phyloP scores from a whole-genome alignment of 805 yeast genomes.

The Tetrapisispora fleetii region DNA sequence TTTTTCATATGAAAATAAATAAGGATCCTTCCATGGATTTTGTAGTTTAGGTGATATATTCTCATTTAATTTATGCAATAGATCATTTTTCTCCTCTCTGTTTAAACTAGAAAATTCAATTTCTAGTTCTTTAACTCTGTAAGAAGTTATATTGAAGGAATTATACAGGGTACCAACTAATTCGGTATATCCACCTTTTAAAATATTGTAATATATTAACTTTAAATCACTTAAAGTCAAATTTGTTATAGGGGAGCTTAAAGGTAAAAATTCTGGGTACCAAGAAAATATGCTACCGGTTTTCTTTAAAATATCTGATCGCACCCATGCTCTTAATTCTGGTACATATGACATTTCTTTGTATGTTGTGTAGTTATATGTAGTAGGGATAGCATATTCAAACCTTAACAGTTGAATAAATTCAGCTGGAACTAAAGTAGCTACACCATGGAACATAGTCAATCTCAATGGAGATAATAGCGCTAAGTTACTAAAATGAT shows the following conservation, averaged over 20 bases:
- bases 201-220: constrained; percentile 14
- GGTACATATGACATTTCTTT: constrained; percentile 39
- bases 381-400: constrained; percentile 40
- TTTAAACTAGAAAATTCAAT: constrained; percentile 12
- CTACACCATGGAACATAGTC: constrained; percentile 50
- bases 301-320: constrained; percentile 13
- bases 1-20: constrained; percentile 11
- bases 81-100: constrained; percentile 8
- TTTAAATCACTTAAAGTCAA: constrained; percentile 14
- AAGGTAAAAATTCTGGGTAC: constrained; percentile 7
- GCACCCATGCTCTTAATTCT: constrained; percentile 49
- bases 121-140: constrained; percentile 23
- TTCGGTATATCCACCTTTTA: constrained; percentile 9
- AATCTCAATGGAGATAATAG: constrained; percentile 46
- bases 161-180: constrained; percentile 13
- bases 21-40: constrained; percentile 25
- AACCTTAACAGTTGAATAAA: constrained; percentile 33
- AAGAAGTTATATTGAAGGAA: constrained; percentile 16
- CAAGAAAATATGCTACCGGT: constrained; percentile 11
- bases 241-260: constrained; percentile 6
- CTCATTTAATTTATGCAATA: constrained; percentile 8
- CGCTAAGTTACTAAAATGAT: constrained; percentile 41
- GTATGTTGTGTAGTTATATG: constrained; percentile 27
- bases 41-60: constrained; percentile 8
- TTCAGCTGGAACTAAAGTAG: constrained; percentile 45